Evolutionary conservation across 78 protist genomes (phyloP).

Genomic region (Dictyostelium discoideum): DNA sequence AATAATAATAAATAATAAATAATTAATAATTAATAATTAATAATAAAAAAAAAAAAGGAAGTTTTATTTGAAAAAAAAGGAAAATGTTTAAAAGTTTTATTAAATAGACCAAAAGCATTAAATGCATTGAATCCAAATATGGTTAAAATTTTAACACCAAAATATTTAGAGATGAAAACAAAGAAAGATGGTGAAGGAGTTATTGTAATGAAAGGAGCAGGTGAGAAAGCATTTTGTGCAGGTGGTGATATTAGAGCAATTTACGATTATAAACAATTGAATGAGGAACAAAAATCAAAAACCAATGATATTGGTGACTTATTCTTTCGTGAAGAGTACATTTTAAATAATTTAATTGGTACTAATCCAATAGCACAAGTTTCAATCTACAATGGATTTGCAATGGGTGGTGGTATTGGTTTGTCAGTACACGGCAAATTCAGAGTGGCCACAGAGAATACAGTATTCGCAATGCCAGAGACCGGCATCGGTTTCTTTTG

Average conservation of each 20-base stretch:
- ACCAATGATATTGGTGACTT: constrained; percentile 14
- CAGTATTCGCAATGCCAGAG: constrained; percentile 96
- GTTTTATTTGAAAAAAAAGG: constrained; percentile 30
- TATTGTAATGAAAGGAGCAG: constrained; percentile 88
- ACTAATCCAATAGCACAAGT: constrained; percentile 83
- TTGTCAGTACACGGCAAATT: constrained; percentile 85
- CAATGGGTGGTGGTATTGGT: constrained; percentile 94
- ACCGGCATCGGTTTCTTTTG: constrained; percentile 90
- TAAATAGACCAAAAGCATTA: constrained; percentile 90
- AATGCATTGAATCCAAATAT: constrained; percentile 81
- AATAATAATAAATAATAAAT: background rate
- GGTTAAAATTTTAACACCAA: constrained; percentile 71
- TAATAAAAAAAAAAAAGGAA: background rate
- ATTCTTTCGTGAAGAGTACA: constrained; percentile 92
- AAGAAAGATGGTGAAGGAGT: constrained; percentile 58
- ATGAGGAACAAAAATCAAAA: background rate
- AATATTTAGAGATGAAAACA: background rate
- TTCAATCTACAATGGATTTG: constrained; percentile 87
- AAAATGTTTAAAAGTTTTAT: constrained; percentile 47
- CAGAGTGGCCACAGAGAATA: constrained; percentile 90
- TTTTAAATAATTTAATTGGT: constrained; percentile 81
- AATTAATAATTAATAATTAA: too few species aligned
- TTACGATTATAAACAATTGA: constrained; percentile 19
- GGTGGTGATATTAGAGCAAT: constrained; percentile 94
- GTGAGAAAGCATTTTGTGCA: constrained; percentile 94